Evolutionary conservation across 345 rosid species (phyloP), one percentile per base, ranked within the genome.

Genomic region (Punica granatum): DNA sequence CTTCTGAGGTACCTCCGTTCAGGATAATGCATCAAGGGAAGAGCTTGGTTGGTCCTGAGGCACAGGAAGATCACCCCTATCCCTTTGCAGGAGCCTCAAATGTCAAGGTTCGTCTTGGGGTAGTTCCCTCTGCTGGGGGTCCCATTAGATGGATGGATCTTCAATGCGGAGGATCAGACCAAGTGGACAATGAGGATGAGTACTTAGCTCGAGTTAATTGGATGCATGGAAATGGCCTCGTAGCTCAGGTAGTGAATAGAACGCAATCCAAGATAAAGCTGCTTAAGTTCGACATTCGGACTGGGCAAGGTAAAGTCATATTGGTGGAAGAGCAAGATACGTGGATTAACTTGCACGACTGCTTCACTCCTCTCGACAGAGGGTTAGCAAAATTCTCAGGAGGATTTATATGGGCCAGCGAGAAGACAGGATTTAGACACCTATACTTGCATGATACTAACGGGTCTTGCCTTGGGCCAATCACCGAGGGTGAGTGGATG

Each of bases 21-120:
- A 86, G 99, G 86, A 94, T 94, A 67, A 86, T 94, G 99, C 99
- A 94, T 76, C 99, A 88, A 70, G 96, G 99, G 3, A 89, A 89
- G 78, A 80, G 81, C 73, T 80, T 83, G 25, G 96, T 90, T 59
- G 92, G 96, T 75, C 63, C 73, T 44, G 91, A 93, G 43, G 88
- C 95, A 42, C 86, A 87, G 75, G 96, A 93, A 82, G 99, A 93
- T 67, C 97, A 93, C 76, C 88, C 96, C 60, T 90, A 93, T 72
- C 99, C 99, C 59, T 93, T 93, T 64, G 84, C 91, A n/a, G 99
- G 99, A 75, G 86, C 94, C 80, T 81, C 82, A 64, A 94, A 94
- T 79, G 96, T 82, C 70, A 85, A 82, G 70, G 91, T 89, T 66
- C 85, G 87, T 65, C 92, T 93, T 19, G 99, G 96, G 65, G 95